Evolutionary conservation across 768 basidiomycete genomes (phyloP).

Genomic region (Naganishia vaughanmartiniae): DNA sequence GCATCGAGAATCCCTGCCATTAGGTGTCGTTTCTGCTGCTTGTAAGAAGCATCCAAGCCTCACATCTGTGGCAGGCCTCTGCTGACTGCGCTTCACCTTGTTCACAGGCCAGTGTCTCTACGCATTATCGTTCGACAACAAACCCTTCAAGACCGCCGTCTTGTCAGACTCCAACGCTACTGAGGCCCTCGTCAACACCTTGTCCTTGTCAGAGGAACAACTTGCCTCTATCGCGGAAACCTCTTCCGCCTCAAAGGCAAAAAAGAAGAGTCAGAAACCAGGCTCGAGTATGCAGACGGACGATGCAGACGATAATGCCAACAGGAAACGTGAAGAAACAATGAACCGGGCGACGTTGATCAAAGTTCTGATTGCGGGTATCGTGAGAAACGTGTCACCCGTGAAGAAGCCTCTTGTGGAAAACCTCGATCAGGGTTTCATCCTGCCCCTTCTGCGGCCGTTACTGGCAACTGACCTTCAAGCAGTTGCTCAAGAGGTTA

Average conservation of each 20-base stretch:
- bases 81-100: background rate
- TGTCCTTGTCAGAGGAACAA: conserved; percentile 5
- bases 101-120: conserved; percentile 71
- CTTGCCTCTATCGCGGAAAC: background rate
- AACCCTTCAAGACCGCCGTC: conserved; percentile 67
- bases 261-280: background rate
- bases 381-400: conserved; percentile 61
- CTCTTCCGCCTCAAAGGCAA: background rate
- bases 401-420: conserved; percentile 1
- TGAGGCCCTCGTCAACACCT: background rate
- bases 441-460: conserved; percentile 44
- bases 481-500: conserved; percentile 36
- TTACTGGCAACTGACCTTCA: conserved; percentile 45
- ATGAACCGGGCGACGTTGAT: conserved; percentile 11
- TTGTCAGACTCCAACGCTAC: conserved; percentile 46
- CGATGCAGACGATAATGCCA: conserved; percentile 46
- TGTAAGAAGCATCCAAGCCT: conserved; percentile 56
- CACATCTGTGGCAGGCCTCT: conserved; percentile 32
- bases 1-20: conserved; percentile 66
- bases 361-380: conserved; percentile 43
- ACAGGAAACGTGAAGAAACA: background rate
- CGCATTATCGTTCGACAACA: conserved; percentile 87
- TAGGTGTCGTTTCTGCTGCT: conserved; percentile 72
- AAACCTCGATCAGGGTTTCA: conserved; percentile 35
- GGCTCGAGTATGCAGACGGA: conserved; percentile 33